These are phyloP conservation scores for Leccinum colubrinum DNA, from an alignment of 1,284 basidiomycete species.

Conservation along the genomic window DNA sequence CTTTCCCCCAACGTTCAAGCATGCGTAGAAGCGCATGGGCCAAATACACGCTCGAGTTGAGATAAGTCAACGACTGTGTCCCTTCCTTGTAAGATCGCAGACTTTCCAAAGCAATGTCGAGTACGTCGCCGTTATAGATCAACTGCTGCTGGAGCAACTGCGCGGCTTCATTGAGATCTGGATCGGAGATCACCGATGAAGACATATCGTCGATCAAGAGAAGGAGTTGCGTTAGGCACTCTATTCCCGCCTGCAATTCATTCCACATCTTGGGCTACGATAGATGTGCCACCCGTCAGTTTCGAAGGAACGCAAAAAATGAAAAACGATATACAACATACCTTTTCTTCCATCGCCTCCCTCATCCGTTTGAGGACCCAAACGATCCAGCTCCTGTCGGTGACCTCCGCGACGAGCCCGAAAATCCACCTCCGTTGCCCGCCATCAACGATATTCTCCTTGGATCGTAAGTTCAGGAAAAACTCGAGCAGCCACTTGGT, in stretches of 20 bases:
- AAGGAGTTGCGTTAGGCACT: slow-evolving; percentile 88
- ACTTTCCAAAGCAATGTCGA: slow-evolving; percentile 82
- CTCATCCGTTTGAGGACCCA: slow-evolving; percentile 91
- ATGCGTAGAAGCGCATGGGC: slow-evolving; percentile 81
- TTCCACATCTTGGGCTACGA: slow-evolving; percentile 84
- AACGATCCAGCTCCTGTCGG: slow-evolving; percentile 80
- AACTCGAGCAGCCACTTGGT: slow-evolving; percentile 90
- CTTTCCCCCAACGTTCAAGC: slow-evolving; percentile 85
- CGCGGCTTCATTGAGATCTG: slow-evolving; percentile 72
- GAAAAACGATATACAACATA: slow-evolving; percentile 31
- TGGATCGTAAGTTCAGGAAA: slow-evolving; percentile 63
- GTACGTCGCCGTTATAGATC: slow-evolving; percentile 90
- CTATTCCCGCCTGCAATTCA: slow-evolving; percentile 92
- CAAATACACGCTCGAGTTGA: slow-evolving; percentile 82
- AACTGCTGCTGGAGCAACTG: slow-evolving; percentile 82
- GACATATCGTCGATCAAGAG: slow-evolving; percentile 76
- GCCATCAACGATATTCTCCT: slow-evolving; percentile 37
- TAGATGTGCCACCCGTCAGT: slow-evolving; percentile 13
- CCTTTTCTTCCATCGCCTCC: slow-evolving; percentile 86
- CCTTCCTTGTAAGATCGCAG: slow-evolving; percentile 75
- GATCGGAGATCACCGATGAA: slow-evolving; percentile 37
- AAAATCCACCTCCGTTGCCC: slow-evolving; percentile 55
- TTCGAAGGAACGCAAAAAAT: slow-evolving; percentile 4
- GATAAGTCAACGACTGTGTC: slow-evolving; percentile 69
- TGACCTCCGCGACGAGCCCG: slow-evolving; percentile 79